Evolutionary conservation across 1,284 basidiomycete species (phyloP).

Genomic region (Coriolopsis trogii): DNA sequence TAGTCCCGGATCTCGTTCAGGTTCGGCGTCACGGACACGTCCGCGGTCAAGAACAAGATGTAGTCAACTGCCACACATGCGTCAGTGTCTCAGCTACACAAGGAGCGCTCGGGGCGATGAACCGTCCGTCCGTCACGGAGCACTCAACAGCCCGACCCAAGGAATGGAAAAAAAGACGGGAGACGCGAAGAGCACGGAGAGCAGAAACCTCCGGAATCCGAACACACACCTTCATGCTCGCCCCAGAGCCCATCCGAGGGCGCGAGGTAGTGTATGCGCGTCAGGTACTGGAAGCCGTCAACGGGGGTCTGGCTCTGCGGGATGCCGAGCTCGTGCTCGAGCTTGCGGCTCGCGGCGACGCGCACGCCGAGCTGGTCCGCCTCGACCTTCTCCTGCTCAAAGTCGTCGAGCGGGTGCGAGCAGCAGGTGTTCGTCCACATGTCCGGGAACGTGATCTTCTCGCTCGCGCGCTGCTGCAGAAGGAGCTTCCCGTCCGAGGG

Average conservation of each 20-base stretch:
- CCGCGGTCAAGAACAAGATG: constrained; percentile 92
- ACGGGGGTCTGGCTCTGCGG: constrained; percentile 76
- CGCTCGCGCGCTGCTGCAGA: constrained; percentile 91
- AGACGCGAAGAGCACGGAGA: no score
- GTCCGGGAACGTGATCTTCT: constrained; percentile 99
- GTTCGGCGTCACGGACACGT: constrained; percentile 88
- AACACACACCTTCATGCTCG: constrained; percentile 90
- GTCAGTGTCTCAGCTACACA: no score
- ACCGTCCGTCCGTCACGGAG: constrained; percentile 1
- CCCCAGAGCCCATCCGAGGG: constrained; percentile 95
- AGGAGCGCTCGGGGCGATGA: constrained; percentile 8
- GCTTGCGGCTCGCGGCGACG: constrained; percentile 90
- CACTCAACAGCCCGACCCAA: not conserved
- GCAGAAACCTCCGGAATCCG: no score
- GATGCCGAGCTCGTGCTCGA: constrained; percentile 97
- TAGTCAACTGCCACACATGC: constrained; percentile 99
- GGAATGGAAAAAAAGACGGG: not conserved
- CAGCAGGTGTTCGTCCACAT: constrained; percentile 99
- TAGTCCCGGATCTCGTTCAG: constrained; percentile 91
- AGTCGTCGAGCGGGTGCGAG: constrained; percentile 95
- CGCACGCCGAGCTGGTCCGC: constrained; percentile 84
- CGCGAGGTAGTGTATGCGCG: constrained; percentile 97
- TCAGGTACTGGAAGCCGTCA: constrained; percentile 93
- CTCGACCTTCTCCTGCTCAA: constrained; percentile 81
- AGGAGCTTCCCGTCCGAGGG: constrained; percentile 94